These are phyloP conservation scores for Apophysomyces ossiformis DNA, from an alignment of 371 early-diverging fungal genomes.

Conservation along the genomic window DNA sequence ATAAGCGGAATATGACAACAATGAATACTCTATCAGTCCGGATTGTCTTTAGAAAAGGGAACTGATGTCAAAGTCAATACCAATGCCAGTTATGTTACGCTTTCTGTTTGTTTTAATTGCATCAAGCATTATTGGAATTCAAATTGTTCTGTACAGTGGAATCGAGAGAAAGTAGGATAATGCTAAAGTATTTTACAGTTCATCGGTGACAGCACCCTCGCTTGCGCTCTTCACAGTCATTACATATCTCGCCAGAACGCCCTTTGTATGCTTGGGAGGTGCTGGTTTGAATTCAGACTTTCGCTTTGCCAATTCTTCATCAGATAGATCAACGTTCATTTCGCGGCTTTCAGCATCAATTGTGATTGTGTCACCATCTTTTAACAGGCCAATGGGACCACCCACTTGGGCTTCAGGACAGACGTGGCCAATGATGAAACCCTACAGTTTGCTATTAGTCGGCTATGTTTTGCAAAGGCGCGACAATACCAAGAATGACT, in stretches of 20 bases:
- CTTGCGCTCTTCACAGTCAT: conserved; percentile 85
- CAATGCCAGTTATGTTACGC: neutral
- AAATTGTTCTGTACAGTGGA: conserved; percentile 3
- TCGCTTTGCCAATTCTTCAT: conserved; percentile 77
- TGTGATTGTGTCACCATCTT: conserved; percentile 84
- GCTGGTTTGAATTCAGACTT: conserved; percentile 74
- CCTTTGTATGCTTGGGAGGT: conserved; percentile 85
- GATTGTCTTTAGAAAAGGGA: too few species aligned
- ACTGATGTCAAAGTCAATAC: neutral
- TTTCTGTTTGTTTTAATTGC: neutral
- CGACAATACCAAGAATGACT: conserved; percentile 18
- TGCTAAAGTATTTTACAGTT: conserved; percentile 33
- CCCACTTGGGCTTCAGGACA: conserved; percentile 97
- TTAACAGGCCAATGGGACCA: conserved; percentile 91
- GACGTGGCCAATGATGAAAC: conserved; percentile 98
- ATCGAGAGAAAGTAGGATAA: neutral
- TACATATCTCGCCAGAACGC: conserved; percentile 90
- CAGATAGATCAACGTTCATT: conserved; percentile 77
- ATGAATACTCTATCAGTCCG: too few species aligned
- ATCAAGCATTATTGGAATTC: neutral
- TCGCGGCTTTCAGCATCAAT: conserved; percentile 84
- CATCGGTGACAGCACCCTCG: conserved; percentile 88
- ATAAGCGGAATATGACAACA: too few species aligned
- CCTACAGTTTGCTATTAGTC: conserved; percentile 42
- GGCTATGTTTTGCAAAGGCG: neutral